phyloP scores from a whole-genome alignment of 2,329 filamentous ascomycete species.

The Talaromyces atroroseus region DNA sequence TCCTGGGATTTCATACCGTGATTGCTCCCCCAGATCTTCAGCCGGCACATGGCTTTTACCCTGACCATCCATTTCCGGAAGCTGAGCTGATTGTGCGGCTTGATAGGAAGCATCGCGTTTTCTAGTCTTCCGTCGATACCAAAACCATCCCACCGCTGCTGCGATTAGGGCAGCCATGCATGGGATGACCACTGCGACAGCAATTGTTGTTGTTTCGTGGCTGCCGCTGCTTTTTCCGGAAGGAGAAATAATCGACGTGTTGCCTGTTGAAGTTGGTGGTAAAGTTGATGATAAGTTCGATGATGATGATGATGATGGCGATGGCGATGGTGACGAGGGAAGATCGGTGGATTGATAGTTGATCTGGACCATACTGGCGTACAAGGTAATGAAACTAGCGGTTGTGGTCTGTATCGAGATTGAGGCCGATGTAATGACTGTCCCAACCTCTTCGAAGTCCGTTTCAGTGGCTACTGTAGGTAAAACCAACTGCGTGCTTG shows the following conservation, averaged over 20 bases:
- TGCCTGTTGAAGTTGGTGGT: neutral
- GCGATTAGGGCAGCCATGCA: neutral
- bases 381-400: neutral
- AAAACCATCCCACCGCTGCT: neutral
- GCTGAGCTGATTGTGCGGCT: neutral
- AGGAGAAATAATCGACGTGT: neutral
- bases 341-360: neutral
- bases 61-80: neutral
- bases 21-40: neutral
- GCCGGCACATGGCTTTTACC: neutral
- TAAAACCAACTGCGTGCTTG: neutral
- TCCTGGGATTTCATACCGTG: neutral
- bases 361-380: neutral
- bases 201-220: neutral
- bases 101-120: neutral
- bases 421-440: neutral
- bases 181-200: neutral
- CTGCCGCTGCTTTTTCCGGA: neutral
- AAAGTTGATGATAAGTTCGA: neutral
- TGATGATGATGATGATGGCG: neutral
- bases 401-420: too few species aligned
- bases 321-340: too few species aligned
- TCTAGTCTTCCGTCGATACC: neutral
- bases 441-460: neutral
- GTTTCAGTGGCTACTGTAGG: neutral